Percentiles rank a stretch among this genome's conserved stretches.
phyloP scores from a whole-genome alignment of 2,329 filamentous ascomycete species.

The Alternaria sp. region DNA sequence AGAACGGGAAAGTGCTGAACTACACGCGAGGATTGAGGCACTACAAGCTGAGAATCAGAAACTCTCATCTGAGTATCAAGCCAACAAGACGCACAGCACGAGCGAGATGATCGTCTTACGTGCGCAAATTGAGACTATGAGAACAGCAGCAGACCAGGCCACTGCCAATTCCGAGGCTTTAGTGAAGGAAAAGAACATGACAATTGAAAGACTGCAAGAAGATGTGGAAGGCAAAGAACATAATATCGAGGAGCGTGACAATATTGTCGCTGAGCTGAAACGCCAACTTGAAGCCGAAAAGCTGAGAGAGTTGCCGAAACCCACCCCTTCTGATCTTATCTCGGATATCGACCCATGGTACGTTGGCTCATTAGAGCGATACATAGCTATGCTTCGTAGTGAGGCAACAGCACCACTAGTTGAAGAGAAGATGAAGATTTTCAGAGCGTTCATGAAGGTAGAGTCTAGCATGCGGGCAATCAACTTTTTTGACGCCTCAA shows the following conservation, averaged over 20 bases:
- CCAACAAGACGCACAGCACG: conserved; percentile 26
- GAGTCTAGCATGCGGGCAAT: conserved; percentile 53
- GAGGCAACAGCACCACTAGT: conserved; percentile 58
- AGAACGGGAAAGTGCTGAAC: conserved; percentile 26
- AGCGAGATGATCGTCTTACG: conserved; percentile 26
- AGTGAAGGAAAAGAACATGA: conserved; percentile 38
- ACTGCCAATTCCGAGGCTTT: conserved; percentile 31
- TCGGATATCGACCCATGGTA: conserved; percentile 66
- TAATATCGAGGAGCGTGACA: conserved; percentile 14
- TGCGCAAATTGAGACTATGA: conserved; percentile 33
- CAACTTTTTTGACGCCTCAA: conserved; percentile 50
- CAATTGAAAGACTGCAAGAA: conserved; percentile 45
- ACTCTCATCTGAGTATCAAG: conserved; percentile 28
- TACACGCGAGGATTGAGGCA: conserved; percentile 15
- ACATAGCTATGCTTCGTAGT: conserved; percentile 62
- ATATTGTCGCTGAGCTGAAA: conserved; percentile 8
- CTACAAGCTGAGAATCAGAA: conserved; percentile 22
- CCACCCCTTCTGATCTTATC: conserved; percentile 50
- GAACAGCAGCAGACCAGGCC: conserved; percentile 28
- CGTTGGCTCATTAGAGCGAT: conserved; percentile 63
- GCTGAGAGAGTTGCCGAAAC: conserved; percentile 29
- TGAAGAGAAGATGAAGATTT: conserved; percentile 62
- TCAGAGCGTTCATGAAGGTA: conserved; percentile 57
- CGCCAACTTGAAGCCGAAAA: conserved; percentile 33
- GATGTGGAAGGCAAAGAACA: conserved; percentile 42